Evolutionary conservation across 192 early-diverging fungal species (phyloP).

Genomic region (Coemansia sp.): DNA sequence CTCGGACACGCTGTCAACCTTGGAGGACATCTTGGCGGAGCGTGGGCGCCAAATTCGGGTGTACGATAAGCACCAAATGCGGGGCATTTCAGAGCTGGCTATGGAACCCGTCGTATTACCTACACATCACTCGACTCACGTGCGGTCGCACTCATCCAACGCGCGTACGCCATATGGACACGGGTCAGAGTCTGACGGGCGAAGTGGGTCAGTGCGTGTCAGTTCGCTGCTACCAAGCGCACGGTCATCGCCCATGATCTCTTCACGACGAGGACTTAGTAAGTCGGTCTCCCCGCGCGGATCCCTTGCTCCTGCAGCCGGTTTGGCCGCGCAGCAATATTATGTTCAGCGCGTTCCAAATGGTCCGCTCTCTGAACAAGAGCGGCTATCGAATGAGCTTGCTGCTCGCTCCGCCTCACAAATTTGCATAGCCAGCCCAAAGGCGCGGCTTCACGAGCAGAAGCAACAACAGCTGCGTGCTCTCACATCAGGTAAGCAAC

Average conservation of each 20-base stretch:
- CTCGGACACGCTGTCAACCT: constrained; percentile 2
- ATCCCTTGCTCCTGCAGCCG: constrained; percentile 5
- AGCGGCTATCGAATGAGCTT: constrained; percentile 14
- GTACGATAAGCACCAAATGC: constrained; percentile 43
- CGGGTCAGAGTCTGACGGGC: constrained; percentile 35
- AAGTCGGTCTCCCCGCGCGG: constrained; percentile 23
- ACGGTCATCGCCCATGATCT: constrained; percentile 21
- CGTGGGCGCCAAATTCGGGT: constrained; percentile 16
- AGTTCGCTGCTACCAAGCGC: constrained; percentile 48
- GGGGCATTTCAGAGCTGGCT: constrained; percentile 37
- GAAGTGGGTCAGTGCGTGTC: constrained; percentile 45
- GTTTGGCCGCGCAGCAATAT: constrained; percentile 39
- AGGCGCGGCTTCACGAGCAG: constrained; percentile 28
- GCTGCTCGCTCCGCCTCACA: constrained; percentile 28
- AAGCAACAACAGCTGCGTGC: constrained; percentile 18
- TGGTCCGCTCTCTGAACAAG: constrained; percentile 13
- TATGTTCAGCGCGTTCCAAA: constrained; percentile 40
- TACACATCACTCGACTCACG: constrained; percentile 12
- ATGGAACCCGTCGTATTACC: constrained; percentile 31
- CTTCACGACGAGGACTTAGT: constrained; percentile 18
- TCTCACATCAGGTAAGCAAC: constrained; percentile 37
- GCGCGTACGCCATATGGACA: constrained; percentile 25
- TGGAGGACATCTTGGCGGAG: constrained; percentile 7
- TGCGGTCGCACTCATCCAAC: constrained; percentile 18
- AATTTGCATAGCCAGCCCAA: constrained; percentile 48